Evolutionary conservation across 805 yeast genomes (phyloP), one percentile per base, ranked within the genome.

Genomic region (Lipomyces japonicus): DNA sequence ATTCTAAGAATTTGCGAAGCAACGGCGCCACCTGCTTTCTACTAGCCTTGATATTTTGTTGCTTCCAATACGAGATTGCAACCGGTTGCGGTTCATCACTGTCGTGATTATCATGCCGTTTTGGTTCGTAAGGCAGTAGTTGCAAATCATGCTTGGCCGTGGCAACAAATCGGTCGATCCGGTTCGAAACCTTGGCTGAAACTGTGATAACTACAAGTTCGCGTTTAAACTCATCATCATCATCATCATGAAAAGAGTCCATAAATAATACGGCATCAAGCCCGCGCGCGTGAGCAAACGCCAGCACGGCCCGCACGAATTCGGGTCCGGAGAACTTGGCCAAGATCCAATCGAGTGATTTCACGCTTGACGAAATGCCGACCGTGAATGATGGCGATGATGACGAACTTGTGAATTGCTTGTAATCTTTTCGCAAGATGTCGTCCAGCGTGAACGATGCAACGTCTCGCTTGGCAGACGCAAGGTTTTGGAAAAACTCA

Each of bases 11-110:
- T 39, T 45, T 31, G 9, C 68, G 59, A 30, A 77, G 47, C 12
- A 72, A 63, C 1, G 97, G 97, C 3, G 86, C 95, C 10, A 89
- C 86, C 64, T 86, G 95, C 64, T 90, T 90, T 61, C 97, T 75
- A 31, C 93, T 84, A 1, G 91, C 90, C 5, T 68, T 65, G 12
- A 75, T 61, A 52, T 84, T 80, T 55, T 73, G 74, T 63, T 84
- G 84, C 55, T 69, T 63, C 49, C 67, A 77, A 39, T 37, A 47
- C 44, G 50, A 31, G 23, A 46, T 37, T 10, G 50, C 37, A 3
- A 14, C 40, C 21, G 41, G 42, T 12, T 7, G n/a, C 9, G 6
- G 25, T 38, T 57, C 51, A 19, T 50, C 44, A n/a, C 62, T 59
- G 3, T 43, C 45, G 19, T 39, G 41, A 19, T 35, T 51, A 4